Percentiles rank a stretch among this genome's conserved stretches.
Evolutionary conservation across 192 early-diverging fungal species (phyloP).

Genomic region (Coemansia sp.): DNA sequence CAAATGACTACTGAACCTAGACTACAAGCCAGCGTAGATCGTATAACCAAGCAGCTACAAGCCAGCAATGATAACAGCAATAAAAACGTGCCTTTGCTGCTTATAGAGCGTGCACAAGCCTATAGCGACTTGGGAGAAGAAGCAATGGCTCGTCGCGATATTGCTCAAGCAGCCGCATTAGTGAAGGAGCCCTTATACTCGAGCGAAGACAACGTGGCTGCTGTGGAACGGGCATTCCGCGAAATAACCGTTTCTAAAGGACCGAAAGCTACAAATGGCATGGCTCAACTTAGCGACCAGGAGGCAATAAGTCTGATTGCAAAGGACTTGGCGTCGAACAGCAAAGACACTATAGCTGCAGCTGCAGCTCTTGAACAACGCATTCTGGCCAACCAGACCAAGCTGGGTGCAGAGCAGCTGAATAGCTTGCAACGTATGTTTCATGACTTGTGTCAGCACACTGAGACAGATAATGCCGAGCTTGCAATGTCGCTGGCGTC

Average conservation of each 20-base stretch:
- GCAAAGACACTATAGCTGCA: not conserved
- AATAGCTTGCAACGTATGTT: conserved; percentile 16
- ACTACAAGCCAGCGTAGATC: conserved; percentile 12
- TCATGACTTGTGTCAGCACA: conserved; percentile 10
- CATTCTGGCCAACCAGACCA: not conserved
- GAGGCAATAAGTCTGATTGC: not conserved
- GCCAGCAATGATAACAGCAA: not conserved
- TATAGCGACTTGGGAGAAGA: conserved; percentile 32
- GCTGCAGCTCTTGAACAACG: conserved; percentile 3
- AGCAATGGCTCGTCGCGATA: conserved; percentile 21
- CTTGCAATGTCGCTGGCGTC: conserved; percentile 6
- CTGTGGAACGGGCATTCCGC: conserved; percentile 33
- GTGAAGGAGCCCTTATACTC: conserved; percentile 20
- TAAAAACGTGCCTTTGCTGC: conserved; percentile 6
- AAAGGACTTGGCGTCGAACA: not conserved
- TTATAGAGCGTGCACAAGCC: conserved; percentile 26
- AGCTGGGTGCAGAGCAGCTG: conserved; percentile 1
- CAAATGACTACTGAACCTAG: conserved; percentile 1
- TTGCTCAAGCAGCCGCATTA: conserved; percentile 32
- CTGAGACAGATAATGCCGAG: not conserved
- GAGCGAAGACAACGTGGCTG: conserved; percentile 14
- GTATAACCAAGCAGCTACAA: conserved; percentile 30
- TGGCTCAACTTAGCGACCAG: not conserved
- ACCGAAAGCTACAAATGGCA: not conserved
- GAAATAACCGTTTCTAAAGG: conserved; percentile 10